Base-by-base conservation (phyloP, 1,284 basidiomycete species). In the Chondrostereum purpureum region DNA sequence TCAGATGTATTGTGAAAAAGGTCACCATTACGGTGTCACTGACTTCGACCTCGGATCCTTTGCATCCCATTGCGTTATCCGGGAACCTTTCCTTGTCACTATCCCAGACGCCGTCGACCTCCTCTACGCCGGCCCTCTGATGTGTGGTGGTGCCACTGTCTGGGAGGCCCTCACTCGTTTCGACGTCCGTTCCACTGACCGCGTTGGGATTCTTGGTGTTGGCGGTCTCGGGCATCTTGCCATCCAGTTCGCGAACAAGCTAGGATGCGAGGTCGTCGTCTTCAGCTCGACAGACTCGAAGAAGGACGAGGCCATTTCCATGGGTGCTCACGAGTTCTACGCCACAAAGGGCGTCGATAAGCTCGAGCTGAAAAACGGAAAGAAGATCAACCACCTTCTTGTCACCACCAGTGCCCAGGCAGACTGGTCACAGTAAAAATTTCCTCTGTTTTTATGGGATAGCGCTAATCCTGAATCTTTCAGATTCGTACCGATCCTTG, bases 281-380 rank as follows among this genome's bases (percentile, higher is more conserved):
- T 75, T 83, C 58, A 78, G 77, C n/a, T 67, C 72, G 52, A 73
- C 73, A 2, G 68, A 72, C 24, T 59, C 57, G 42, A 83, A 83
- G 61, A 70, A 65, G 53, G 70, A 70, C 21, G 78, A 81, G 51
- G 75, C 77, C 6, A 58, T 68, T 50, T 63, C 62, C 34, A 69
- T 83, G 48, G 80, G 80, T 13, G 80, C 79, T 5, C 55, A 51
- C 3, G 67, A 67, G 44, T 67, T 68, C 39, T 58, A 67, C 35
- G 52, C 58, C 3, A 63, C 59, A 8, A 58, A 49, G 37, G 58
- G 52, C 10, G 50, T 37, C 4, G 49, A 35, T 10, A 49, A 48
- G 6, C 48, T 68, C 11, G 52, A 63, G 1, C 52, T 59, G 3
- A 51, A 50, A 18, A 54, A 53, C 5, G 49, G 46, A 8, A 31